Conservation (phyloP, 164 flowering plant species). For the Chimonanthus praecox region DNA sequence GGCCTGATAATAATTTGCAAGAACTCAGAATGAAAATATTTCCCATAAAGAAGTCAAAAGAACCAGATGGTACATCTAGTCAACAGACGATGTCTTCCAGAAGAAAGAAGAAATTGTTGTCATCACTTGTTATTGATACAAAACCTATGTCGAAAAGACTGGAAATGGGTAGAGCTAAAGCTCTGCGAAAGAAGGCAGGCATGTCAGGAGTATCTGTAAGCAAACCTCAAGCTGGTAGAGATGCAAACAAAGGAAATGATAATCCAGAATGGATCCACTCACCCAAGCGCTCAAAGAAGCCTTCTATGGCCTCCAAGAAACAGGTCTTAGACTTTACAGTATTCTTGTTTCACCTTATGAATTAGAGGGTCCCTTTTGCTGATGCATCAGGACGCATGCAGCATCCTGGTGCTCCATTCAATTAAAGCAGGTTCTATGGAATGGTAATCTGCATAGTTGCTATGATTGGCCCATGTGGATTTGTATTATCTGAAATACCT, state of each 20-base stretch:
- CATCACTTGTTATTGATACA: conserved; percentile 15
- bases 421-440: neutral
- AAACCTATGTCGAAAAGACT: conserved; percentile 3
- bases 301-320: conserved; percentile 10
- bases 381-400: neutral
- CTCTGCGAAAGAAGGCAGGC: neutral
- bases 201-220: neutral
- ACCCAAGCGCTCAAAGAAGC: conserved; percentile 6
- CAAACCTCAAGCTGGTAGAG: conserved; percentile 6
- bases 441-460: no score
- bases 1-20: conserved; percentile 20
- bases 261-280: neutral
- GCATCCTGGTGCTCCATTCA: neutral
- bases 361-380: neutral
- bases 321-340: conserved; percentile 8
- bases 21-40: conserved; percentile 15
- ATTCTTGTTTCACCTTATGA: neutral
- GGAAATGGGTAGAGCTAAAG: neutral
- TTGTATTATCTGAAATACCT: no score
- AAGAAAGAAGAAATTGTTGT: conserved; percentile 13
- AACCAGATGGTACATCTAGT: neutral
- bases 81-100: neutral
- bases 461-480: no score
- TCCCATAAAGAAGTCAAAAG: conserved; percentile 11
- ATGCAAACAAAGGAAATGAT: neutral